Conservation (phyloP, 2,329 filamentous ascomycete species). For the Alternaria conjuncta region DNA sequence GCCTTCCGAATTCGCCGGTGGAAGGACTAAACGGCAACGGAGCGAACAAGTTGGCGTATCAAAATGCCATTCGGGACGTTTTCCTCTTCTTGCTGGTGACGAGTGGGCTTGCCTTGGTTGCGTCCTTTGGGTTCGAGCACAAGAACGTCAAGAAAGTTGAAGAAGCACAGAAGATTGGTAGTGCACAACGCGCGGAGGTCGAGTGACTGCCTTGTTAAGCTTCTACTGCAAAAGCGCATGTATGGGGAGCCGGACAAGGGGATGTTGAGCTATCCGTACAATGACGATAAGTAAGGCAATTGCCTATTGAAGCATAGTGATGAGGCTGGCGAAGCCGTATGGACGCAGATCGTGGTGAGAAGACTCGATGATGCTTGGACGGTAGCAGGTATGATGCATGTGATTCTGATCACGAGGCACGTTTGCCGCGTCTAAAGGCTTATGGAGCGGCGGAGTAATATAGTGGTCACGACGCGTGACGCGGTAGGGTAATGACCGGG, state of each 20-base stretch:
- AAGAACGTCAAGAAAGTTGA: slow-evolving; percentile 8
- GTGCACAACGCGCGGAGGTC: background rate
- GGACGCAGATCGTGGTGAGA: background rate
- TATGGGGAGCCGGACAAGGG: background rate
- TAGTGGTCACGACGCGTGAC: slow-evolving; percentile 20
- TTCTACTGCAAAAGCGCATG: background rate
- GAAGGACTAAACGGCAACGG: background rate
- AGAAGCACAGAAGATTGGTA: background rate
- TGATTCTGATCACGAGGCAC: slow-evolving; percentile 3
- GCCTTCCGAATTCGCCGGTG: background rate
- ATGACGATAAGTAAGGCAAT: background rate
- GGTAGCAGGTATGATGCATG: background rate
- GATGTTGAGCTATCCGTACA: background rate
- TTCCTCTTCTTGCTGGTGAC: slow-evolving; percentile 7
- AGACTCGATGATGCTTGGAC: background rate
- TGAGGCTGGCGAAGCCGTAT: background rate
- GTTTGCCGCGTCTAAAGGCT: background rate
- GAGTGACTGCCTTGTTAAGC: background rate
- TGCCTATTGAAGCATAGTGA: background rate
- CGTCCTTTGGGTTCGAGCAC: slow-evolving; percentile 13
- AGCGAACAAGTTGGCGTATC: background rate
- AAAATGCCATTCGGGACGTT: background rate
- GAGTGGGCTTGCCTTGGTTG: background rate
- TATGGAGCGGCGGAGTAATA: slow-evolving; percentile 17
- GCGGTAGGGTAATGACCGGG: slow-evolving; percentile 12